These are phyloP conservation scores for Macrophomina tecta DNA, from an alignment of 2,329 filamentous ascomycete species.

Conservation along the genomic window DNA sequence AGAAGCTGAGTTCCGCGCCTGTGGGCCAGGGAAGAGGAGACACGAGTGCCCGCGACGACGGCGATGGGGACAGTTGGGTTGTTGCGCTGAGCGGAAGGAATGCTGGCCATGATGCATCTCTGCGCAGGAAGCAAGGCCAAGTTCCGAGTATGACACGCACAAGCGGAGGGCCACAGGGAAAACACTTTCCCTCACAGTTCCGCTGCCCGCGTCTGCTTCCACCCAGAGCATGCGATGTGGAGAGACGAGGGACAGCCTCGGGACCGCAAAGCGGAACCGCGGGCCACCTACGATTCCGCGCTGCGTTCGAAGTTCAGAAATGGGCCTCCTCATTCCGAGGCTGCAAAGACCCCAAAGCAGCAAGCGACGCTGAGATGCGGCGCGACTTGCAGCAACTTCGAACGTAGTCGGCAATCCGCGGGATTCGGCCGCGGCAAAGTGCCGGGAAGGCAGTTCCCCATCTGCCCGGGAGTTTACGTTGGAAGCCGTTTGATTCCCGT, in stretches of 20 bases:
- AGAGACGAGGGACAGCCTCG: neutral
- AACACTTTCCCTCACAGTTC: neutral
- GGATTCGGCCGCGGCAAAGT: conserved; percentile 24
- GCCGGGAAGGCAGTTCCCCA: neutral
- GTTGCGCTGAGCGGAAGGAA: neutral
- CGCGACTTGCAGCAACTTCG: neutral
- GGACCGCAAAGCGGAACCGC: neutral
- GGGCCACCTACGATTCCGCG: neutral
- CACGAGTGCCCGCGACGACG: no score
- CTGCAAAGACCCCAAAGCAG: neutral
- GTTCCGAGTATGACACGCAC: no score
- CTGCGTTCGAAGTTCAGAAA: neutral
- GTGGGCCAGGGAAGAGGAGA: no score
- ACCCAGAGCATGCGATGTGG: neutral
- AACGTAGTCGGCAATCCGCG: conserved; percentile 24
- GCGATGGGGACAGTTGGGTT: no score
- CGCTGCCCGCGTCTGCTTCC: neutral
- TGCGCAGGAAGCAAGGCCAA: neutral
- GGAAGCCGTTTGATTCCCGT: neutral
- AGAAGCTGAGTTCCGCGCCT: no score
- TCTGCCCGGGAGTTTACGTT: neutral
- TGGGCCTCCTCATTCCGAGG: neutral
- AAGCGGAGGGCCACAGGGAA: no score
- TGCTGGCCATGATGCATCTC: neutral
- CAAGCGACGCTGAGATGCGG: neutral